A percentile compares a stretch with the other conserved stretches of the same genome.
Conservation (phyloP, 1,139 yeast genomes). For the Magnusiomyces magnusii region DNA sequence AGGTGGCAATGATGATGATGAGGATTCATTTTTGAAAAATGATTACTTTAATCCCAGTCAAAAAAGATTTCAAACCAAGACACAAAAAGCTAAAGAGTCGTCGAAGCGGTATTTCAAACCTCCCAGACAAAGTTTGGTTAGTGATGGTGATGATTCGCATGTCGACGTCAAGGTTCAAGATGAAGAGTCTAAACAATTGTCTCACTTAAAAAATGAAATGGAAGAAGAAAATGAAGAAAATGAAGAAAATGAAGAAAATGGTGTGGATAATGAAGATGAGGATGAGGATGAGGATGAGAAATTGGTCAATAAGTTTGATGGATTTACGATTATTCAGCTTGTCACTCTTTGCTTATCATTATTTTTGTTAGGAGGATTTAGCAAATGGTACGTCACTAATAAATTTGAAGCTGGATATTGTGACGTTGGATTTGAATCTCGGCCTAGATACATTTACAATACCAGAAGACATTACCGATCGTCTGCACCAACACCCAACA, state of each 20-base stretch:
- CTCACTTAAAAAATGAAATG: neutral
- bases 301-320: neutral
- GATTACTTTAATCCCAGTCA: neutral
- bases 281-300: neutral
- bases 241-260: neutral
- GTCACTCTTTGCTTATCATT: slow-evolving; percentile 1
- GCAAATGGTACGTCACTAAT: slow-evolving; percentile 31
- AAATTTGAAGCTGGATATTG: slow-evolving; percentile 33
- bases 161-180: neutral
- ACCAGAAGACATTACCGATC: slow-evolving; percentile 6
- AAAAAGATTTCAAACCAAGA: neutral
- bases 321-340: neutral
- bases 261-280: neutral
- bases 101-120: neutral
- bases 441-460: slow-evolving; percentile 4
- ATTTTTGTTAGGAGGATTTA: slow-evolving; percentile 16
- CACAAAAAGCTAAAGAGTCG: neutral
- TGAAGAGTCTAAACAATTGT: neutral
- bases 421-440: slow-evolving; percentile 26
- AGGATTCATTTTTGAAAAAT: neutral
- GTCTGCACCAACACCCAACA: slow-evolving; percentile 8
- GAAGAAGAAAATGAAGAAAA: neutral
- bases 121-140: neutral
- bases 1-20: neutral
- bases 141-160: neutral